Evolutionary conservation across 2,329 filamentous ascomycete genomes (phyloP), one percentile per base, ranked within the genome.

Genomic region (Pseudogymnoascus sp.): DNA sequence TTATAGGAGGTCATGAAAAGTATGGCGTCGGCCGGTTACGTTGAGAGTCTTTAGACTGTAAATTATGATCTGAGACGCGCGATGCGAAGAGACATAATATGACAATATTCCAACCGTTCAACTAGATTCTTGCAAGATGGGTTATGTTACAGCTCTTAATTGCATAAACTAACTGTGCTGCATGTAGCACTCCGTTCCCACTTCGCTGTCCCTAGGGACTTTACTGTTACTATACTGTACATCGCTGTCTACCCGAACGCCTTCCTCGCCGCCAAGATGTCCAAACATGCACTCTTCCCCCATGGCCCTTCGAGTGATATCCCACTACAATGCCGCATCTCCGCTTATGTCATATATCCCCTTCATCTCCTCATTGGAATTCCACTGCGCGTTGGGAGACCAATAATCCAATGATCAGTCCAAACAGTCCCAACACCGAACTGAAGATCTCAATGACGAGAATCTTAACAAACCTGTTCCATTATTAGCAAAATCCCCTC

Each of bases 401-500:
- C 67, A 99, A 81, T 61, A 99, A 83, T 50, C 95, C 94, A 68
- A 99, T 87, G 71, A 99, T 99, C 65, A 99, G 82, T 63, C 94
- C 95, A 71, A 99, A 99, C 3, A 99, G 85, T 65, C 95, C 94
- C 9, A 99, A 82, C 57, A 99, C 93, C 39, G 93, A 97, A 74
- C 92, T 97, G 81, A 99, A 99, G 74, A 99, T 99, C 77, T 99
- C 95, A 71, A 99, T 95, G 68, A 99, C 93, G 59, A 99, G 86
- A 68, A 99, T 96, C 79, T 96, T 97, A 77, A 99, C 93, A 76
- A 99, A 99, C 60, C 92, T 96, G 65, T 16, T 38, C 3, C 1
- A 16, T 58, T 33, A 62, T 70, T 64, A 70, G 63, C 28, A 60
- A 36, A 2, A 65, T 59, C 63, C 39, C 54, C 20, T 30, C 33